Percentiles rank a stretch among this genome's conserved stretches.
These are phyloP conservation scores for Alternaria angustiovoidea DNA, from an alignment of 2,329 filamentous ascomycete genomes.

Conservation along the genomic window DNA sequence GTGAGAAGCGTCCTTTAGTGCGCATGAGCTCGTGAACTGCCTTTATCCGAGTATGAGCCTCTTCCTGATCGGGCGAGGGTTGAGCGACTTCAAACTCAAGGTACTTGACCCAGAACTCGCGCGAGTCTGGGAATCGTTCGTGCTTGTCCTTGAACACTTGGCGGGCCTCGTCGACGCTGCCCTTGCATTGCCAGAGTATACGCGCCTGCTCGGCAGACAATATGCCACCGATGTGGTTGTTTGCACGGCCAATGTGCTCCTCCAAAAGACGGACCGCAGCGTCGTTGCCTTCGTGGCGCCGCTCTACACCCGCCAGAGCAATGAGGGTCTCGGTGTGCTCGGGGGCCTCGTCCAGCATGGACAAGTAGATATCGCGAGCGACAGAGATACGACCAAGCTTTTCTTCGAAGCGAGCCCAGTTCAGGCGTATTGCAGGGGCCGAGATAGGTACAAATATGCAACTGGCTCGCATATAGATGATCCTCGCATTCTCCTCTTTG, in stretches of 20 bases:
- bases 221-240: constrained; percentile 82
- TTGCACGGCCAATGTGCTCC: constrained; percentile 75
- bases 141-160: constrained; percentile 83
- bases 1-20: constrained; percentile 73
- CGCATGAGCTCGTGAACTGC: constrained; percentile 79
- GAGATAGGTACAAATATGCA: constrained; percentile 88
- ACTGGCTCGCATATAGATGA: constrained; percentile 88
- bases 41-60: constrained; percentile 76
- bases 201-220: constrained; percentile 89
- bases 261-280: constrained; percentile 86
- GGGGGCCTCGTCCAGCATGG: constrained; percentile 78
- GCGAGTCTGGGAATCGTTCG: constrained; percentile 84
- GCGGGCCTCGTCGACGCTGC: constrained; percentile 80
- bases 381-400: constrained; percentile 77
- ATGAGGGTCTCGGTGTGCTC: constrained; percentile 87
- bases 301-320: constrained; percentile 85
- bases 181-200: constrained; percentile 87
- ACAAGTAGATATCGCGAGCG: constrained; percentile 83
- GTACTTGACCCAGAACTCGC: constrained; percentile 89
- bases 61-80: constrained; percentile 70
- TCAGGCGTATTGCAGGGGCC: constrained; percentile 80
- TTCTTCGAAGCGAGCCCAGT: constrained; percentile 96
- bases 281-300: constrained; percentile 82
- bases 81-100: constrained; percentile 89
- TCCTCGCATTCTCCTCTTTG: constrained; percentile 89